Evolutionary conservation across 495 filamentous ascomycete species (phyloP).

Genomic region (Xylaria curta): DNA sequence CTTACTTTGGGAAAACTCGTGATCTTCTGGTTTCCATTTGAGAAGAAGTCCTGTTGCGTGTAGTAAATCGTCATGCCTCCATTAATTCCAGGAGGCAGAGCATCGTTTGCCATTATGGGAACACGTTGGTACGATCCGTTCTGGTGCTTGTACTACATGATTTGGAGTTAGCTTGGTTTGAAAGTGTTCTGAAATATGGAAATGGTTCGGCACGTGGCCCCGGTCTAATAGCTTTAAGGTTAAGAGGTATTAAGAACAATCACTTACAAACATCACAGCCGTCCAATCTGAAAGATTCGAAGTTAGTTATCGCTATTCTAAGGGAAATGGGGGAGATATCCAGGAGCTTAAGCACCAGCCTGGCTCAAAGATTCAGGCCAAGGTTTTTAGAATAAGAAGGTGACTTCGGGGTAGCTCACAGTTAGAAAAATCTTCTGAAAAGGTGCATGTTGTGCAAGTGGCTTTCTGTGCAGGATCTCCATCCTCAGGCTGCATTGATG

Average conservation of each 20-base stretch:
- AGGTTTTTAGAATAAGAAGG: not conserved
- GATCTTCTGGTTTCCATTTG: slow-evolving; percentile 55
- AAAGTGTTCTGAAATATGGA: not conserved
- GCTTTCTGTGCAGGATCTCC: slow-evolving; percentile 51
- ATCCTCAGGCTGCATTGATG: slow-evolving; percentile 46
- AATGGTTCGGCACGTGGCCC: not conserved
- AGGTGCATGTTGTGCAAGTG: slow-evolving; percentile 55
- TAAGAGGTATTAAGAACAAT: too few relatives aligned
- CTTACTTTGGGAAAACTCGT: slow-evolving; percentile 57
- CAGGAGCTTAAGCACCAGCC: not conserved
- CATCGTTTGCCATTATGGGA: slow-evolving; percentile 55
- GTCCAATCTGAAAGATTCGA: not conserved
- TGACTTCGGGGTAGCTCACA: slow-evolving; percentile 19
- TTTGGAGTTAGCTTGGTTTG: not conserved
- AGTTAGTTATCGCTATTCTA: not conserved
- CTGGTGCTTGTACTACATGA: slow-evolving; percentile 49
- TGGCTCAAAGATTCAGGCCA: not conserved
- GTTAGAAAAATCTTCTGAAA: slow-evolving; percentile 56
- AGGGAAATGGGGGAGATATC: not conserved
- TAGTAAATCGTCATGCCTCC: slow-evolving; percentile 63
- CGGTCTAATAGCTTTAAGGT: too few relatives aligned
- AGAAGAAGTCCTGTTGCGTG: slow-evolving; percentile 56
- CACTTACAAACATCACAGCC: slow-evolving; percentile 12
- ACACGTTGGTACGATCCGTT: slow-evolving; percentile 61
- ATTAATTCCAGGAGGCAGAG: slow-evolving; percentile 54